Base-by-base conservation (phyloP, 2,329 filamentous ascomycete species). In the Harringtonia lauricola region DNA sequence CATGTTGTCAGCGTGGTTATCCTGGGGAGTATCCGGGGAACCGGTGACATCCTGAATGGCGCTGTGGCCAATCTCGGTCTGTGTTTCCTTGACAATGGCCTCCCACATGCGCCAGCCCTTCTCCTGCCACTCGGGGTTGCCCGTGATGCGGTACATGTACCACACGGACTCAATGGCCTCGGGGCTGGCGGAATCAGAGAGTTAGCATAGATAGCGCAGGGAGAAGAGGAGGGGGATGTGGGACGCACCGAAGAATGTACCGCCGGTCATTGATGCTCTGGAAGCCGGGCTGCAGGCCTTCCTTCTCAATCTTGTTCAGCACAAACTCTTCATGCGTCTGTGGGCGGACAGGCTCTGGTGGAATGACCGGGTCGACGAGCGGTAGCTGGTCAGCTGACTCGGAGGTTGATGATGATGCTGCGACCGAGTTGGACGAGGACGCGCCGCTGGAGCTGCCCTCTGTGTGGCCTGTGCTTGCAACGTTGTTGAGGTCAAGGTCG, bases 61-160 rank as follows among this genome's bases (percentile, higher is more conserved):
- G 12, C 77, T 81, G 63, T 87, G 79, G 9, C 79, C 86, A 39
- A 73, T 71, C 13, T 76, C 64, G 0, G 84, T 82, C 31, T 68
- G 65, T 2, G 86, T 88, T 28, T 77, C 70, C 29, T 71, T 71
- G 44, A 83, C 69, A 41, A 92, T 78, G 18, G 82, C 70, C 49
- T 79, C 65, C 58, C 87, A 95, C 86, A 95, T 94, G 40, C 70
- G 67, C 88, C 88, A 95, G 15, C 86, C 89, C 51, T 83, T 81
- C 24, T 94, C 86, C 58, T 83, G 81, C 72, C 86, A 87, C 5
- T 63, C 61, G 2, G 71, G 63, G 50, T 92, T 83, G 39, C 86
- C 88, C 0, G 86, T 94, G 61, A 94, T 86, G 57, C 88, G 84
- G 65, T 94, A 92, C 69, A 94, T 81, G 64, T 89, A 85, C 73